Evolutionary conservation across 768 basidiomycete species (phyloP).

Genomic region (Peribolospora baueri): DNA sequence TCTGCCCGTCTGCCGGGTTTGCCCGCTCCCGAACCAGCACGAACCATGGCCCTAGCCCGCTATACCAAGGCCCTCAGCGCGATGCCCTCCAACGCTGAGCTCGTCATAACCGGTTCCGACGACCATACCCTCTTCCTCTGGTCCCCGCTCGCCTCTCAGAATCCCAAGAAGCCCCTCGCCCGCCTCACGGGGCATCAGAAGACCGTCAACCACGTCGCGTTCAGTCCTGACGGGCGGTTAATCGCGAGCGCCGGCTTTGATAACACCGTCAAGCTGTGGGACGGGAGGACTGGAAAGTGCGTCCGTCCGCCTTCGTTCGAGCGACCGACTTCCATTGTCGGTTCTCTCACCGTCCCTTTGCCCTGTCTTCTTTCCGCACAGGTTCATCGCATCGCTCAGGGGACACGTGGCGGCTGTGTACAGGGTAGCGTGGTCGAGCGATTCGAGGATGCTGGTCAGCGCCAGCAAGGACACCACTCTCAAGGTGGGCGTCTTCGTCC

Average conservation of each 20-base stretch:
- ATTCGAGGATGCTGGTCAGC: slow-evolving; percentile 70
- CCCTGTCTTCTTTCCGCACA: slow-evolving; percentile 14
- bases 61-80: slow-evolving; percentile 36
- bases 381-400: slow-evolving; percentile 68
- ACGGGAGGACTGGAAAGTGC: slow-evolving; percentile 32
- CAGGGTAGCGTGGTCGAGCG: slow-evolving; percentile 80
- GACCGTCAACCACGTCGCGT: slow-evolving; percentile 77
- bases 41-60: slow-evolving; percentile 46
- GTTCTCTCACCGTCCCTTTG: background rate
- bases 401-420: slow-evolving; percentile 92
- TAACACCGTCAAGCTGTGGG: slow-evolving; percentile 75
- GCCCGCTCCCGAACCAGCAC: slow-evolving; percentile 26
- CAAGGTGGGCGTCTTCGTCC: slow-evolving; percentile 37
- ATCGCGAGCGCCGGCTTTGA: slow-evolving; percentile 83
- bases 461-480: slow-evolving; percentile 90
- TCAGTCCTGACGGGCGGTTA: slow-evolving; percentile 79
- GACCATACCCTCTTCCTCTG: slow-evolving; percentile 95
- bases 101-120: slow-evolving; percentile 84
- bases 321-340: background rate
- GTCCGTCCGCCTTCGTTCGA: slow-evolving; percentile 4
- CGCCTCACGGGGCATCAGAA: slow-evolving; percentile 84
- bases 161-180: slow-evolving; percentile 41
- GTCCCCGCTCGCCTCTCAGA: slow-evolving; percentile 35
- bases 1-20: background rate
- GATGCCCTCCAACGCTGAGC: slow-evolving; percentile 40